Evolutionary conservation across 2,329 filamentous ascomycete genomes (phyloP).

Genomic region (Rutstroemia sp.): DNA sequence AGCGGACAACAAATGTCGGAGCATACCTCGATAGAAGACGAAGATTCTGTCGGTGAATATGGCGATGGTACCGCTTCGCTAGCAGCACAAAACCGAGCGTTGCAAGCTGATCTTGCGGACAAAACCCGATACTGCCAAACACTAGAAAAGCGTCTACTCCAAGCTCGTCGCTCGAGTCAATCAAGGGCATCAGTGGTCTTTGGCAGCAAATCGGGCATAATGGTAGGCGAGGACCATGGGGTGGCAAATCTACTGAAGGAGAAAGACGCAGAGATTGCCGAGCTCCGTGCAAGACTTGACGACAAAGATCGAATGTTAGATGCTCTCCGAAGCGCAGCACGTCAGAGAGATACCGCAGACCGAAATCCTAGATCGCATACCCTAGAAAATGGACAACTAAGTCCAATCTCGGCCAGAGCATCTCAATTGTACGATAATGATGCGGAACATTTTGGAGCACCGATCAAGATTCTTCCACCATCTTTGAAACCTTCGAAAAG

Average conservation of each 20-base stretch:
- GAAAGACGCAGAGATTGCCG: slow-evolving; percentile 87
- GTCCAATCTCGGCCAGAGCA: slow-evolving; percentile 25
- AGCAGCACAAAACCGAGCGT: slow-evolving; percentile 77
- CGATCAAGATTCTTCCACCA: slow-evolving; percentile 12
- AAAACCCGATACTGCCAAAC: slow-evolving; percentile 96
- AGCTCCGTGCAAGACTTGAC: slow-evolving; percentile 80
- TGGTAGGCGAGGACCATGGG: slow-evolving; percentile 73
- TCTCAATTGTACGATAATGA: slow-evolving; percentile 22
- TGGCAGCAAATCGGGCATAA: slow-evolving; percentile 51
- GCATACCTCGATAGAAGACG: slow-evolving; percentile 40
- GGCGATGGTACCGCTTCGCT: slow-evolving; percentile 80
- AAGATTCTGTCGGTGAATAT: slow-evolving; percentile 71
- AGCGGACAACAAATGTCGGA: slow-evolving; percentile 19
- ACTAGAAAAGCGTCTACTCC: slow-evolving; percentile 82
- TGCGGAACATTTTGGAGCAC: slow-evolving; percentile 10
- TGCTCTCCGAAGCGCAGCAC: slow-evolving; percentile 75
- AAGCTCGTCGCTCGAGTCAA: slow-evolving; percentile 84
- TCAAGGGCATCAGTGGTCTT: slow-evolving; percentile 76
- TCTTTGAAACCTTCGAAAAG: slow-evolving; percentile 43
- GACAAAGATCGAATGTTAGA: slow-evolving; percentile 93
- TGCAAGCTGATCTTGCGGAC: slow-evolving; percentile 92
- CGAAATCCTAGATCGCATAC: slow-evolving; percentile 29
- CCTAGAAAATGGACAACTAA: slow-evolving; percentile 23
- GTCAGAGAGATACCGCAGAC: slow-evolving; percentile 78
- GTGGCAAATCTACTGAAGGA: slow-evolving; percentile 68